Evolutionary conservation across 2,329 filamentous ascomycete genomes (phyloP), one percentile per base, ranked within the genome.

Genomic region (Trichoderma afroharzianum): DNA sequence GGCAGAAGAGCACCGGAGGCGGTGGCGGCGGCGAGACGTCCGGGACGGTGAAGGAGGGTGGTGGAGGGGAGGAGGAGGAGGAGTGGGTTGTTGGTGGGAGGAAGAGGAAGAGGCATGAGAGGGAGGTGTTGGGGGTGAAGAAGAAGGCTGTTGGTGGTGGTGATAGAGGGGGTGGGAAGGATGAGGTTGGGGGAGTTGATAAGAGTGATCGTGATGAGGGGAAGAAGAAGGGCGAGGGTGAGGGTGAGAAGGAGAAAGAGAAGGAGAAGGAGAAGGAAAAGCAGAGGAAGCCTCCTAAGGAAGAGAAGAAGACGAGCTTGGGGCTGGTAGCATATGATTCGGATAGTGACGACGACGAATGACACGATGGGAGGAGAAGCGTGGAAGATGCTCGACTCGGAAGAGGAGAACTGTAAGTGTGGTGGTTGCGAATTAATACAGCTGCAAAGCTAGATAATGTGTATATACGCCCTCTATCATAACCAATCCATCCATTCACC

Each of bases 291-390:
- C 15, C 64, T n/a, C 50, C 36, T 30, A 58, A 53, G 62, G 63
- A 58, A 21, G 72, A 55, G 26, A 72, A 75, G 72, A 76, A 76
- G 74, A 77, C 76, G 74, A 59, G 72, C 7, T 47, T 84, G 59
- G 83, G 82, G 0, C 76, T 90, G 50, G 88, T 89, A 14, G 84
- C 82, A 71, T 90, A 90, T 73, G 88, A 84, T 6, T 90, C 88
- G 1, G 88, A 88, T 59, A 82, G 79, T 21, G 85, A 86, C 57
- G 84, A 86, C 78, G 84, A 86, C 78, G 74, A 73, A 6, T 57
- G 70, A 58, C 53, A 14, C n/a, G 18, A 12, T 28, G 26, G 5
- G n/a, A 30, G 53, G 6, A 9, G 14, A n/a, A 18, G 36, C 15
- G 36, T 4, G 36, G 15, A 43, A 6, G 15, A 32, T 9, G 6